Conservation (phyloP, 306 rosid genomes). For the Cercis canadensis region DNA sequence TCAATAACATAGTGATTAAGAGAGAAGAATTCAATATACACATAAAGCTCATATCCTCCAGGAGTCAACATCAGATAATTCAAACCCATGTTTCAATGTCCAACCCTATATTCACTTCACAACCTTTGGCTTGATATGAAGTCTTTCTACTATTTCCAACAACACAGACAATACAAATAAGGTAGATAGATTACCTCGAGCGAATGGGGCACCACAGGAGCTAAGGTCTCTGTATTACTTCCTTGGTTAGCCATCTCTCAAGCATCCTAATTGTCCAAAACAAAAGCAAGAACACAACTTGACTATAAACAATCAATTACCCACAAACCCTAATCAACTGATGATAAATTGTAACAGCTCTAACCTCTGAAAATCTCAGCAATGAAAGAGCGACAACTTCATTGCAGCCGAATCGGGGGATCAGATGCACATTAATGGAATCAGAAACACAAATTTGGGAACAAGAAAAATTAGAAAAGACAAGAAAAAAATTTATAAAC, state of each 20-base stretch:
- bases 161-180: not conserved
- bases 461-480: constrained; percentile 34
- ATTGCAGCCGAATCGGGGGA: constrained; percentile 29
- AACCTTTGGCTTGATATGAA: not conserved
- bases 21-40: not conserved
- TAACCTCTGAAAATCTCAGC: constrained; percentile 51
- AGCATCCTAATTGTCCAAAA: constrained; percentile 51
- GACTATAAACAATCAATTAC: constrained; percentile 20
- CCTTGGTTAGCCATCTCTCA: constrained; percentile 75
- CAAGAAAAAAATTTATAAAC: constrained; percentile 17
- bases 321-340: constrained; percentile 65
- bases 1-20: constrained; percentile 22
- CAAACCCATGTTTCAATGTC: constrained; percentile 18
- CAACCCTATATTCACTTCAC: constrained; percentile 1
- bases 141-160: not conserved
- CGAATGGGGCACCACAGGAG: constrained; percentile 58
- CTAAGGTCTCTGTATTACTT: constrained; percentile 72
- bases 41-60: not conserved
- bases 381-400: not conserved
- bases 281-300: constrained; percentile 12
- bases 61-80: constrained; percentile 17
- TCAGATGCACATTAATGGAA: constrained; percentile 40
- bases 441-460: constrained; percentile 47
- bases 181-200: constrained; percentile 64
- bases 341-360: constrained; percentile 30